Percentiles rank a stretch among this genome's conserved stretches.
Conservation (phyloP, 306 rosid species). For the Acacia crassicarpa region DNA sequence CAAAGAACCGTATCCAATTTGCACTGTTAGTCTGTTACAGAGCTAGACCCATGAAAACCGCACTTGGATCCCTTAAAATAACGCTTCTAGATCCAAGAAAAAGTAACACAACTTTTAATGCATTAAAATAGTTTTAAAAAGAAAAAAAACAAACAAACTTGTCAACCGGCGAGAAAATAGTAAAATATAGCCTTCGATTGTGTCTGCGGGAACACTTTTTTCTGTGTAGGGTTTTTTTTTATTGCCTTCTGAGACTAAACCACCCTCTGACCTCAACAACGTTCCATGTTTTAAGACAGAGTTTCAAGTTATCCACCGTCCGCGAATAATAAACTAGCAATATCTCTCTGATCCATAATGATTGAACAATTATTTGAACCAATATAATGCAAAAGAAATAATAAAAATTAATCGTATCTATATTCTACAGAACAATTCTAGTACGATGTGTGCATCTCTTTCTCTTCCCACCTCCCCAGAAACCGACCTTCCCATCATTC, state of each 20-base stretch:
- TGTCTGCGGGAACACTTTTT: neutral
- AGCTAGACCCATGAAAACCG: constrained; percentile 22
- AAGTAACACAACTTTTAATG: constrained; percentile 26
- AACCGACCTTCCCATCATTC: neutral
- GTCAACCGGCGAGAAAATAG: neutral
- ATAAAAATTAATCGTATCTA: neutral
- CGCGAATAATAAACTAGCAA: constrained; percentile 25
- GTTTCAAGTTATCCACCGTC: constrained; percentile 30
- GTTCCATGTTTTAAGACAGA: neutral
- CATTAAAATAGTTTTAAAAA: constrained; percentile 20
- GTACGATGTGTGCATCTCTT: neutral
- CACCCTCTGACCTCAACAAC: constrained; percentile 12
- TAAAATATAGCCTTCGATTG: neutral
- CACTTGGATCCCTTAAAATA: constrained; percentile 10
- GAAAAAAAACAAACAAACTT: neutral
- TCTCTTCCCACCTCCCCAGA: neutral
- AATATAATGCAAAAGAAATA: constrained; percentile 1
- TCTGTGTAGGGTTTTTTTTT: neutral
- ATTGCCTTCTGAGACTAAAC: neutral
- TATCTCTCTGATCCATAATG: constrained; percentile 36
- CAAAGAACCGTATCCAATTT: constrained; percentile 20
- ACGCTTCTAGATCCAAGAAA: constrained; percentile 39
- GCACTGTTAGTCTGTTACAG: constrained; percentile 33
- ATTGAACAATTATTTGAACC: constrained; percentile 45
- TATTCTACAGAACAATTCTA: neutral